These are phyloP conservation scores for Pseudogymnoascus sp. DNA, from an alignment of 2,329 filamentous ascomycete species.

Conservation along the genomic window DNA sequence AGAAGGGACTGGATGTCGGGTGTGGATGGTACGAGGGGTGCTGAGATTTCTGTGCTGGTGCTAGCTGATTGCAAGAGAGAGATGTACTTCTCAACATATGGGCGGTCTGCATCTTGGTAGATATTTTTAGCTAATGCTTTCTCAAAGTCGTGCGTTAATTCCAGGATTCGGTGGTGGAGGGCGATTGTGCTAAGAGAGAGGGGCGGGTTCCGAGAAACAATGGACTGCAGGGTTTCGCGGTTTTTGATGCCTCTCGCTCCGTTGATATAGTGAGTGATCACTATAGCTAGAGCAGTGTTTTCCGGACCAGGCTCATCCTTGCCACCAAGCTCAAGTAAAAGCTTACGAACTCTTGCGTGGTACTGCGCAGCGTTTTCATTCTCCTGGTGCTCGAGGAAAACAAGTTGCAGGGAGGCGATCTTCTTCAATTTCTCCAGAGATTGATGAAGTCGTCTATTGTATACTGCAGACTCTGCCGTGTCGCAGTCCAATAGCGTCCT, in stretches of 20 bases:
- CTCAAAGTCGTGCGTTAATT: slow-evolving; percentile 50
- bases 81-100: slow-evolving; percentile 43
- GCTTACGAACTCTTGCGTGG: slow-evolving; percentile 36
- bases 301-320: slow-evolving; percentile 15
- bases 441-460: slow-evolving; percentile 46
- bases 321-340: slow-evolving; percentile 32
- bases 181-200: slow-evolving; percentile 5
- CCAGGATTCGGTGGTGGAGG: slow-evolving; percentile 43
- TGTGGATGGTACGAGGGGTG: background rate
- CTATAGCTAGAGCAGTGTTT: slow-evolving; percentile 22
- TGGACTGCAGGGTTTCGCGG: slow-evolving; percentile 33
- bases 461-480: slow-evolving; percentile 39
- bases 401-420: slow-evolving; percentile 45
- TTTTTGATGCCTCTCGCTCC: slow-evolving; percentile 44
- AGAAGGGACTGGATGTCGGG: slow-evolving; percentile 26
- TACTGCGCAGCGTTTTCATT: slow-evolving; percentile 47
- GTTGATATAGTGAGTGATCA: slow-evolving; percentile 41
- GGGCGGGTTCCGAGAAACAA: slow-evolving; percentile 32
- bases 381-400: slow-evolving; percentile 45
- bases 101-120: slow-evolving; percentile 34
- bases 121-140: slow-evolving; percentile 41
- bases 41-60: slow-evolving; percentile 1
- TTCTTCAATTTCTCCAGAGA: slow-evolving; percentile 42
- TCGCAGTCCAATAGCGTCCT: slow-evolving; percentile 23
- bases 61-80: slow-evolving; percentile 36